phyloP scores from a whole-genome alignment of 345 rosid species.

The Acer saccharum region DNA sequence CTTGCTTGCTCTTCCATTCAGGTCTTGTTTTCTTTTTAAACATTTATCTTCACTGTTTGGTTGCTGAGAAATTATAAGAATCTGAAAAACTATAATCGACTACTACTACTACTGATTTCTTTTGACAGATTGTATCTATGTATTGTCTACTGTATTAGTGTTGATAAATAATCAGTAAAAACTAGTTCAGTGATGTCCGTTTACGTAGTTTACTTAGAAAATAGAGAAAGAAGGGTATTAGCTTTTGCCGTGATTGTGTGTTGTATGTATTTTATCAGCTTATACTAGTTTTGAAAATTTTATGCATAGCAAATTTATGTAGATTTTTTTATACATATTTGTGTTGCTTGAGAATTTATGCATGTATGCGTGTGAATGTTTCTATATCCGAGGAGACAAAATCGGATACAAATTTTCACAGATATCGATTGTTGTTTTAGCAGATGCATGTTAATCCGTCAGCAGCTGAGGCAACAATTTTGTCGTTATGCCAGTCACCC shows the following conservation, averaged over 20 bases:
- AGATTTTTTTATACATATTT: background rate
- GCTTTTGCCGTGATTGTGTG: background rate
- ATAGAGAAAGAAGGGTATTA: background rate
- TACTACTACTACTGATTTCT: background rate
- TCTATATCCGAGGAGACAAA: background rate
- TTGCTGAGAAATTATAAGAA: conserved; percentile 13
- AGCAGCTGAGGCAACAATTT: conserved; percentile 81
- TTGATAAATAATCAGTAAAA: background rate
- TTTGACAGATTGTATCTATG: background rate
- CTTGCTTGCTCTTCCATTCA: conserved; percentile 89
- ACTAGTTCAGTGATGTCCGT: background rate
- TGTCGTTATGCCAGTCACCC: conserved; percentile 77
- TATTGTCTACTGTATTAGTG: background rate
- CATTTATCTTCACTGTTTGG: conserved; percentile 4
- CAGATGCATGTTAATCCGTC: conserved; percentile 84
- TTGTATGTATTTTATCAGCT: background rate
- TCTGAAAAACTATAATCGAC: background rate
- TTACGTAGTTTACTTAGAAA: background rate
- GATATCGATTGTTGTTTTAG: conserved; percentile 16
- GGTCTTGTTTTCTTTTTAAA: conserved; percentile 40
- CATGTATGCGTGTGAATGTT: background rate
- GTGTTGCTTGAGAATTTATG: background rate
- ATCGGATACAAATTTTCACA: background rate
- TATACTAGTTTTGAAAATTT: background rate
- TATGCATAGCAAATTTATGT: background rate